A percentile compares a stretch with the other conserved stretches of the same genome.
phyloP scores from a whole-genome alignment of 441 rosid species.

The Gossypium davidsonii region DNA sequence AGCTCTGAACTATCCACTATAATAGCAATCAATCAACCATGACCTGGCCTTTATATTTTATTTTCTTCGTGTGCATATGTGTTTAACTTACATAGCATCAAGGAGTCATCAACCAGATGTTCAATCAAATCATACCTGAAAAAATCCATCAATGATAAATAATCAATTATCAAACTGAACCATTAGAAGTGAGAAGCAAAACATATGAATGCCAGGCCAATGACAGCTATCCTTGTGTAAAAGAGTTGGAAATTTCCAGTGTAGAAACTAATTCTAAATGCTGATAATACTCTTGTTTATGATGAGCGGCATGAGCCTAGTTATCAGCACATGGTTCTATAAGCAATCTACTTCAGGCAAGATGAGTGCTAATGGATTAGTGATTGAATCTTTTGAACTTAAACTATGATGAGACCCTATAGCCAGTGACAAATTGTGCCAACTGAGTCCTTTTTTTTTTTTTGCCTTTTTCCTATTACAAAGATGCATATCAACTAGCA shows the following conservation, averaged over 20 bases:
- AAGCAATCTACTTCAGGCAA: not conserved
- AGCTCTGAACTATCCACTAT: not conserved
- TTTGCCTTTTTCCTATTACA: not conserved
- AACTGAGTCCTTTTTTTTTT: not conserved
- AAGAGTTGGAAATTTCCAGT: not conserved
- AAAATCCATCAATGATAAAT: not conserved
- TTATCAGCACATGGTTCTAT: not conserved
- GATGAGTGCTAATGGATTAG: not conserved
- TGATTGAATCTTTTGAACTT: not conserved
- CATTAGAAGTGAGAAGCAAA: not conserved
- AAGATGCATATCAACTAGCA: not conserved
- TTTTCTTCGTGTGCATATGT: not conserved
- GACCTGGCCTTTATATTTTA: not conserved
- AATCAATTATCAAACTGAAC: not conserved
- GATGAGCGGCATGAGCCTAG: too few relatives aligned
- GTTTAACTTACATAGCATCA: not conserved
- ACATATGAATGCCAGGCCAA: not conserved
- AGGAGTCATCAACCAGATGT: not conserved
- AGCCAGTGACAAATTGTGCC: not conserved
- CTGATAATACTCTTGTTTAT: not conserved
- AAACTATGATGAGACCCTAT: not conserved
- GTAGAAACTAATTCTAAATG: not conserved
- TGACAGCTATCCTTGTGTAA: not conserved
- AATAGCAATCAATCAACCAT: not conserved
- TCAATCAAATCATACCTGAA: slow-evolving; percentile 5